Evolutionary conservation across 495 filamentous ascomycete species (phyloP).

Genomic region (Zalerion maritima): DNA sequence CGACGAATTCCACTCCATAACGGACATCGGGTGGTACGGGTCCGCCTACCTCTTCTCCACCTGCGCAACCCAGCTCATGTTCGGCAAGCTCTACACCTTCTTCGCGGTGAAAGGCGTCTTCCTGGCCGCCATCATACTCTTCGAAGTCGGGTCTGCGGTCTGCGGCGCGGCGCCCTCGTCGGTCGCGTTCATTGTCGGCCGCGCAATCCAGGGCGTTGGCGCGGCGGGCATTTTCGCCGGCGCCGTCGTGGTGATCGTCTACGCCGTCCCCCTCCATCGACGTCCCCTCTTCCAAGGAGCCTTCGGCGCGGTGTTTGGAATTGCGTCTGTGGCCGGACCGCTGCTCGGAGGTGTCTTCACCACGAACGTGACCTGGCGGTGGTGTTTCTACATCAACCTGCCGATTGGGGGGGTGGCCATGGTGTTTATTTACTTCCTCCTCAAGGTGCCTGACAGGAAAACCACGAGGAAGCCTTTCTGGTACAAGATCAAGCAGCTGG

Average conservation of each 20-base stretch:
- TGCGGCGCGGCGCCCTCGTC: conserved; percentile 41
- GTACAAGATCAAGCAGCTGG: conserved; percentile 40
- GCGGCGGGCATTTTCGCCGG: conserved; percentile 26
- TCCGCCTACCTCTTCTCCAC: conserved; percentile 35
- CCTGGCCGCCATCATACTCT: conserved; percentile 24
- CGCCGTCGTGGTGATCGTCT: conserved; percentile 26
- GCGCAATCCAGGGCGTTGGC: conserved; percentile 42
- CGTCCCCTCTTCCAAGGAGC: conserved; percentile 28
- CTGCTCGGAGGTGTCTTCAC: conserved; percentile 45
- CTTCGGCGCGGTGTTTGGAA: conserved; percentile 32
- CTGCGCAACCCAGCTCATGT: conserved; percentile 31
- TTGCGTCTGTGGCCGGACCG: conserved; percentile 60
- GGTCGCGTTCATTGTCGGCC: conserved; percentile 37
- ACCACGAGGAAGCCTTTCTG: conserved; percentile 24
- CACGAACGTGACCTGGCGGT: conserved; percentile 49
- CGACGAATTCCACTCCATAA: conserved; percentile 27
- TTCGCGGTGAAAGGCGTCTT: conserved; percentile 29
- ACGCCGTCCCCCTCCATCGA: conserved; percentile 29
- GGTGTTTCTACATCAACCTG: conserved; percentile 67
- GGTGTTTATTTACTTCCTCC: conserved; percentile 41
- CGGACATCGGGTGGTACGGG: conserved; percentile 41
- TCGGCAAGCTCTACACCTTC: conserved; percentile 32
- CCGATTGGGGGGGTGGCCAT: conserved; percentile 51
- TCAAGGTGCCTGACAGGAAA: conserved; percentile 28
- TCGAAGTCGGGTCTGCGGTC: conserved; percentile 37